Base-by-base conservation (phyloP, 2,329 filamentous ascomycete genomes). In the Trichoderma atrobrunneum region DNA sequence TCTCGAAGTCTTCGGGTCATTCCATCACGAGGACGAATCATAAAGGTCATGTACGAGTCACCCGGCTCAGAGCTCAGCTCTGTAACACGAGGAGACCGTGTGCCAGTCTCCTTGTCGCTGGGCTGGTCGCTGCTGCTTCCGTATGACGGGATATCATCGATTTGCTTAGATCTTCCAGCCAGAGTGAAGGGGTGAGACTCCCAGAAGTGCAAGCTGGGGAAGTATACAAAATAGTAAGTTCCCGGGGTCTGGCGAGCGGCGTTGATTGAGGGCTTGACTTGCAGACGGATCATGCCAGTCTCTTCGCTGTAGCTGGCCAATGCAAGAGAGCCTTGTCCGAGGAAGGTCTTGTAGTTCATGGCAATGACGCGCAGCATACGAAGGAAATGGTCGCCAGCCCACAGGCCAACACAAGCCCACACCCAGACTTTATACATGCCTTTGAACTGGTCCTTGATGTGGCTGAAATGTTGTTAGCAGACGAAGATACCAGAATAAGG, bases 141-240 rank as follows among this genome's bases (percentile, higher is more conserved):
- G 8, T 68, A 68, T 16, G 48, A 34, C 1, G 63, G 30, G 7
- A 59, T 14, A 26, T 72, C 63, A 5, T 72, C 57, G 7, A 65
- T 28, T 10, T 66, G 64, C 24, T 62, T 70, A 16, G 65, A 63
- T n/a, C 74, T 66, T 39, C 75, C 77, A 8, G 79, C 79, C 54
- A 83, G 77, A 10, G 82, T 83, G 74, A 84, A 84, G 0, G 83
- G 83, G 71, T 84, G 83, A 73, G 79, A 82, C 70, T 84, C 81
- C 82, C 83, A 84, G 68, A 80, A 78, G 26, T 76, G 74, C 64
- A 75, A 70, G 66, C 78, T 78, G 32, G 78, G 76, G 12, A 83
- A 79, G 75, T 82, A 80, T n/a, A 84, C 68, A 74, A 81, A 84
- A 73, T 82, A 83, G 76, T 80, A 83, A 5, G 80, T 82, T 30